Base-by-base conservation (phyloP, 257 asterid genomes). In the Rhazya stricta region DNA sequence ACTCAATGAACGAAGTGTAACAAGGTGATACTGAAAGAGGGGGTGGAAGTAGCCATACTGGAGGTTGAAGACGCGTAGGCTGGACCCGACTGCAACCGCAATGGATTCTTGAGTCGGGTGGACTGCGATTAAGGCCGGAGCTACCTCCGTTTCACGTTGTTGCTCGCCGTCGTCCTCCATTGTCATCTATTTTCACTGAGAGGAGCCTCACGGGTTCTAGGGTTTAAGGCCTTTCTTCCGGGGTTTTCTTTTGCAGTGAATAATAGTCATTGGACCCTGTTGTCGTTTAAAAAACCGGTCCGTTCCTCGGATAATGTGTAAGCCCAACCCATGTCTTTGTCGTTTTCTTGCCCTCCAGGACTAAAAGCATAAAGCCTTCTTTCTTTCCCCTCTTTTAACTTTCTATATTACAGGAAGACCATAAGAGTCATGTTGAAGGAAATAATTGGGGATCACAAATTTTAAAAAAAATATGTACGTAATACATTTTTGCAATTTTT, bases 111-210 rank as follows among this genome's bases (percentile, higher is more conserved):
- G 94, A 74, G 67, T 27, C 56, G 93, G 96, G 53, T 95, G 97
- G 61, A 92, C 78, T 11, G 97, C 90, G 69, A 95, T 85, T 68
- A 86, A 82, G 3, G 96, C 97, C 21, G 99, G 96, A 46, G 97
- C 94, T 1, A 87, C 95, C 84, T 92, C 96, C 18, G 83, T 72
- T 79, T 89, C 97, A 56, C 85, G 90, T 85, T 83, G 85, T 74
- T 84, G 85, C 74, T 86, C 89, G 79, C 62, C 93, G 66, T 89
- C 96, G 84, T 87, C 96, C 74, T 89, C 96, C 97, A 92, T 89
- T 66, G 1, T 76, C 50, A 21, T 57, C 56, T 71, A 25, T n/a
- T 36, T 1, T 53, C 10, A 21, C 56, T 45, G n/a, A 15, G 57
- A 21, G 16, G 30, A 25, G 15, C 29, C 62, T 25, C 57, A 41